Base-by-base conservation (phyloP, 352 stramenopile genomes). In the Elongisporangium undulatum region DNA sequence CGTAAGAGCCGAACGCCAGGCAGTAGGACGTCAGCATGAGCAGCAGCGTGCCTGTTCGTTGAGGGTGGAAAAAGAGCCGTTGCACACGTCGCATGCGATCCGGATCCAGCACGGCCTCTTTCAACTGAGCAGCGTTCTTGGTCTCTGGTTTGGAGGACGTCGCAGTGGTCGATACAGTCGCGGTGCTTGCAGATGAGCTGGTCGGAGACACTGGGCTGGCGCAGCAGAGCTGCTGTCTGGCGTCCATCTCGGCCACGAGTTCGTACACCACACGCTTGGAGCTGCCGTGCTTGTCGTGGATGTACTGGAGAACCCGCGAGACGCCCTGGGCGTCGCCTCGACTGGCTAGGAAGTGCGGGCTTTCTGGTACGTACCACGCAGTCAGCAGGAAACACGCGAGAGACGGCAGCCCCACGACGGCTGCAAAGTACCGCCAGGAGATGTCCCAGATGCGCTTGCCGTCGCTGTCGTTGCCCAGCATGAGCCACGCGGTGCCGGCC, bases 1-100 rank as follows among this genome's bases (percentile, higher is more conserved):
- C 92, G 63, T 98, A 98, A 13, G 85, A 96, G 29, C 89, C 89
- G 77, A 98, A 97, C 39, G 78, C 90, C 8, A 92, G 69, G 22
- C 75, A 89, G 61, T 78, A 90, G 1, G 76, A 79, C 54, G 74
- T 87, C 23, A 85, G 38, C 77, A 92, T 87, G 29, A 92, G 75
- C 41, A 92, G 26, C 38, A 89, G 52, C 9, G 83, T 92, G 7
- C 69, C 66, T 4, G 63, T 51, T 22, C 72, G 50, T 41, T 87
- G 77, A 0, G 73, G 70, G 10, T 53, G 58, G 24, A 72, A 64
- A 55, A 91, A 89, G n/a, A 91, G 61, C 29, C 77, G 71, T 5
- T 56, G 63, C 16, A 87, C 41, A n/a, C 72, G 54, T 5, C 64
- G 72, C 34, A 85, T 64, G 24, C 75, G 75, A 15, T 94, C 72